phyloP scores from a whole-genome alignment of 139 green algal genomes.

The Spirogloea muscicola region DNA sequence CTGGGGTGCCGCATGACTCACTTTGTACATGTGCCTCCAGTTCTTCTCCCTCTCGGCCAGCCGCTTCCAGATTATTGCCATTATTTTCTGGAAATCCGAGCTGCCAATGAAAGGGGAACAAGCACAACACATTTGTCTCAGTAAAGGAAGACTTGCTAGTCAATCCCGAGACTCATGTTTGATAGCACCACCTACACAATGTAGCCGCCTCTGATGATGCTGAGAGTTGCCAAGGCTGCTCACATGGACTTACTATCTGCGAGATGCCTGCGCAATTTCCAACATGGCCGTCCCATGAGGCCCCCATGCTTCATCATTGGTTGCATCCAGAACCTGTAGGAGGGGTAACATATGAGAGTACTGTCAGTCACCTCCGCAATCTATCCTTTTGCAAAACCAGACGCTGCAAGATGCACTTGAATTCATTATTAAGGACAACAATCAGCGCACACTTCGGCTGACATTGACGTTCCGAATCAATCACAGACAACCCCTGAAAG shows the following conservation, averaged over 20 bases:
- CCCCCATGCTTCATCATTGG: slow-evolving; percentile 56
- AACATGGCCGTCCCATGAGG: slow-evolving; percentile 53
- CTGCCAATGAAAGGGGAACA: background rate
- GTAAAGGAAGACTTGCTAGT: background rate
- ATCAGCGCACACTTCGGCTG: too few species aligned
- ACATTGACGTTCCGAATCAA: too few species aligned
- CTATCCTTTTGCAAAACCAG: too few species aligned
- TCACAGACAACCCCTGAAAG: too few species aligned
- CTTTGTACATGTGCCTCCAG: slow-evolving; percentile 59
- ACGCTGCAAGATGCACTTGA: too few species aligned
- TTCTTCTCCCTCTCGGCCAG: slow-evolving; percentile 38
- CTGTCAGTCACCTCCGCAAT: too few species aligned
- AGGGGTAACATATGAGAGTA: too few species aligned
- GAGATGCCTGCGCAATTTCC: slow-evolving; percentile 46
- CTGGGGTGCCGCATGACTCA: slow-evolving; percentile 27
- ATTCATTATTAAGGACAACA: too few species aligned
- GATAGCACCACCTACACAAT: background rate
- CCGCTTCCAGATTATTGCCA: slow-evolving; percentile 47
- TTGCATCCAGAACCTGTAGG: slow-evolving; percentile 55
- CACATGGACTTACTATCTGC: too few species aligned
- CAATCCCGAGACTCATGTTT: background rate
- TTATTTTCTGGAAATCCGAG: slow-evolving; percentile 42
- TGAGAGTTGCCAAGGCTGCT: too few species aligned
- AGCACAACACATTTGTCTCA: background rate
- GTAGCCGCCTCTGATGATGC: too few species aligned